Percentiles rank a stretch among this genome's conserved stretches.
phyloP scores from a whole-genome alignment of 495 filamentous ascomycete species.

The Penicillium paxilli region DNA sequence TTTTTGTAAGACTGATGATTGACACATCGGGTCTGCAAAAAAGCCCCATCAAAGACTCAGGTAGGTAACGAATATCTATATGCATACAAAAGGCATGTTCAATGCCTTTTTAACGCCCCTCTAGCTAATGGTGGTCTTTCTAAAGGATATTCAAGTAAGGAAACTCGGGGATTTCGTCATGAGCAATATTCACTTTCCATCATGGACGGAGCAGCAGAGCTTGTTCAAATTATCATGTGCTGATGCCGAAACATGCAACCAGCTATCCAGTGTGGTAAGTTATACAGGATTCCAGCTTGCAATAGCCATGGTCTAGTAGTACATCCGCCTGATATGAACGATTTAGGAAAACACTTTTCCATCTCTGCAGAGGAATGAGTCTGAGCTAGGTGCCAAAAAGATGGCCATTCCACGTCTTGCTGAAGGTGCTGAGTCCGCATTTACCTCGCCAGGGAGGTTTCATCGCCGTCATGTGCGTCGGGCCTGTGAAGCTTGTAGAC shows the following conservation, averaged over 20 bases:
- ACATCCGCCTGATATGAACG: conserved; percentile 1
- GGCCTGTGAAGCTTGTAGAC: conserved; percentile 49
- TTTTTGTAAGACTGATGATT: neutral
- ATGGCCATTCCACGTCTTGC: conserved; percentile 45
- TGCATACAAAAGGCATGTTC: too few relatives aligned
- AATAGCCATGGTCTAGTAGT: neutral
- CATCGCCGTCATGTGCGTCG: conserved; percentile 47
- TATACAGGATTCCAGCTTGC: neutral
- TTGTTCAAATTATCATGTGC: conserved; percentile 32
- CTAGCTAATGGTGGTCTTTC: neutral
- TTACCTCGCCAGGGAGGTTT: conserved; percentile 36
- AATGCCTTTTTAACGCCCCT: too few relatives aligned
- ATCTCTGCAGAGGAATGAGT: conserved; percentile 18
- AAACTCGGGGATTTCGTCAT: conserved; percentile 14
- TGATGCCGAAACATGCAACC: conserved; percentile 30
- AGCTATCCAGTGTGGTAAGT: conserved; percentile 30
- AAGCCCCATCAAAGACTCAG: neutral
- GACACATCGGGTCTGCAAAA: neutral
- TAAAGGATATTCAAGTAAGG: neutral
- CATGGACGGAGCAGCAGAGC: conserved; percentile 31
- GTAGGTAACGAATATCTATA: too few relatives aligned
- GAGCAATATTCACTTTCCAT: conserved; percentile 26
- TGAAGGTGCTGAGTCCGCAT: conserved; percentile 40
- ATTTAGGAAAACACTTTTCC: conserved; percentile 25
- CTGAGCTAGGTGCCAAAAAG: conserved; percentile 28